These are phyloP conservation scores for Mortierella antarctica DNA, from an alignment of 192 early-diverging fungal species.

Conservation along the genomic window DNA sequence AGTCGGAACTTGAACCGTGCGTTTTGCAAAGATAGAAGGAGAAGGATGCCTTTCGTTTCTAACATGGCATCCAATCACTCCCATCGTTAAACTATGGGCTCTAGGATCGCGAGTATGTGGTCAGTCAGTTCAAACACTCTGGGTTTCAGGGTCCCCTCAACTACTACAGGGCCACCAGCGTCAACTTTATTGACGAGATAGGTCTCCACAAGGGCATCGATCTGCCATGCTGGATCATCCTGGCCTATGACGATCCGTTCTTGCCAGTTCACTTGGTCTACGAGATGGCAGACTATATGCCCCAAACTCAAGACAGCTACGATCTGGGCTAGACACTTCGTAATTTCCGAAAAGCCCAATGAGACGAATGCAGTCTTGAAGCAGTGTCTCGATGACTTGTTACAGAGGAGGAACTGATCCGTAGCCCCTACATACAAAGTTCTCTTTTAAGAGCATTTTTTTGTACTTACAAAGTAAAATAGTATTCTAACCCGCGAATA, in stretches of 20 bases:
- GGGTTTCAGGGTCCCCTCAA: constrained; percentile 54
- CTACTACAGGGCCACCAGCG: constrained; percentile 50
- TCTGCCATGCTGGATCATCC: constrained; percentile 23
- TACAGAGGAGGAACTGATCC: too few species aligned
- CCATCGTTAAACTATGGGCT: background rate
- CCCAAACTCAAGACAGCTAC: constrained; percentile 18
- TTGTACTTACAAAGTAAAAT: too few species aligned
- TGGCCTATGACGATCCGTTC: constrained; percentile 16
- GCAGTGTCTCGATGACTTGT: constrained; percentile 24
- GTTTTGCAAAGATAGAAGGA: background rate
- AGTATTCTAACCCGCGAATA: too few species aligned
- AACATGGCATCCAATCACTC: background rate
- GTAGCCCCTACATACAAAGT: too few species aligned
- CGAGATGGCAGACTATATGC: constrained; percentile 17
- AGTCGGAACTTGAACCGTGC: too few species aligned
- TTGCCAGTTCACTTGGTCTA: constrained; percentile 7
- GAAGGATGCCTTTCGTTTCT: too few species aligned
- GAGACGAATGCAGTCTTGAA: constrained; percentile 23
- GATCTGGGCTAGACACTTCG: constrained; percentile 23
- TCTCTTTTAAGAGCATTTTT: too few species aligned
- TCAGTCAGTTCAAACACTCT: constrained; percentile 20
- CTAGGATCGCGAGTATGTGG: constrained; percentile 44
- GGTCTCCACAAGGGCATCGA: constrained; percentile 5
- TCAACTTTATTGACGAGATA: constrained; percentile 54
- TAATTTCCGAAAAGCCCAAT: constrained; percentile 25